phyloP scores from a whole-genome alignment of 2,329 filamentous ascomycete species.

The Bipolaris bicolor region DNA sequence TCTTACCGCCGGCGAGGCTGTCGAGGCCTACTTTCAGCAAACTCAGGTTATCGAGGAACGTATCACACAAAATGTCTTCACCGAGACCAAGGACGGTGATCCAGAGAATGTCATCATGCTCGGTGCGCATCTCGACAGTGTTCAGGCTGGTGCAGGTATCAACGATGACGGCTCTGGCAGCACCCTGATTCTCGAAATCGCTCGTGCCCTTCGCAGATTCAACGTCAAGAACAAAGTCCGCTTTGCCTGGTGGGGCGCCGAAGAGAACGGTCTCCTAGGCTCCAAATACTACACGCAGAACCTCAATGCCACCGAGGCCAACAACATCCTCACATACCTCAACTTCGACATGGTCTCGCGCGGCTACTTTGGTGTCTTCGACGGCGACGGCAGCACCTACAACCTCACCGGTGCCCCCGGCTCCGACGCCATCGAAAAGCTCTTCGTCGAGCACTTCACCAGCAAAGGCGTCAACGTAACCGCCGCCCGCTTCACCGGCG shows the following conservation, averaged over 20 bases:
- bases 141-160: conserved; percentile 49
- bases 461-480: conserved; percentile 46
- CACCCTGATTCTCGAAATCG: conserved; percentile 48
- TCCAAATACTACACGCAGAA: conserved; percentile 48
- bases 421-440: conserved; percentile 43
- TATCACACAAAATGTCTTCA: conserved; percentile 55
- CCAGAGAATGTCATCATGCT: conserved; percentile 48
- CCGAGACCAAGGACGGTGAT: conserved; percentile 48
- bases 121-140: conserved; percentile 49
- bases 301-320: conserved; percentile 39
- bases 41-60: conserved; percentile 57
- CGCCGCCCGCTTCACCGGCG: conserved; percentile 48
- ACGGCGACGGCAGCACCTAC: conserved; percentile 47
- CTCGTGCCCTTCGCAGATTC: conserved; percentile 47
- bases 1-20: conserved; percentile 49
- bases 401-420: conserved; percentile 44
- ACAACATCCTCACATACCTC: conserved; percentile 50
- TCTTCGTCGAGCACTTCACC: conserved; percentile 47
- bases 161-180: conserved; percentile 52
- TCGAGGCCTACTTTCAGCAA: conserved; percentile 53
- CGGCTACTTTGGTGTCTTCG: conserved; percentile 49
- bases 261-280: conserved; percentile 50
- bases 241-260: conserved; percentile 51
- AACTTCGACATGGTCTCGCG: conserved; percentile 54
- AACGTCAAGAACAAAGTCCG: conserved; percentile 50